Evolutionary conservation across 495 filamentous ascomycete genomes (phyloP), one percentile per base, ranked within the genome.

Genomic region (Viridothelium virens): DNA sequence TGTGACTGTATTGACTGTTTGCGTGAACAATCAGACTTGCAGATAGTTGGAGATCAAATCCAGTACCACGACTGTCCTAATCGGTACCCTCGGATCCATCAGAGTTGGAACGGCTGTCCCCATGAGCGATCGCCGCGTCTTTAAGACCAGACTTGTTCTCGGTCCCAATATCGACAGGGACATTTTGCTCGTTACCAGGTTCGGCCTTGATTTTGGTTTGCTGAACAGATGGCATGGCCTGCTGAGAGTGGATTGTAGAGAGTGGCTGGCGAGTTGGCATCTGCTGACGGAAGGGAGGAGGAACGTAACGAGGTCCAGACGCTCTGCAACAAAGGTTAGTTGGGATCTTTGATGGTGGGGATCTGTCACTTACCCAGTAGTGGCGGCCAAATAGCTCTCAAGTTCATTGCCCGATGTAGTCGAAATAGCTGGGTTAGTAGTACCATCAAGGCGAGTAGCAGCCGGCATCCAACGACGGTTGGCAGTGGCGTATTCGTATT

Each of bases 401-500:
- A 65, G 56, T 34, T 65, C 63, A 56, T 65, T 65, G 38, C 63
- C 16, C 6, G 63, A 59, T 14, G 53, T 34, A 36, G 53, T 59
- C 31, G 53, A 31, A 59, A 36, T 16, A 38, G 7, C 39, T 6
- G 34, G 38, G 18, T 12, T 25, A 18, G n/a, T 5, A 6, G 25
- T n/a, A 10, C 34, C 39, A 7, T 38, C 63, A 73, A 56, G 78
- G 77, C 25, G 79, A 80, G 2, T 78, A 77, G 63, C 76, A 77
- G 31, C 74, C 79, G 37, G 74, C 77, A 59, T 82, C 76, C 48
- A 80, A 38, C 14, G 61, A 77, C 65, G 81, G 76, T 46, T 80
- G 78, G 69, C 74, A 12, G 80, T 79, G 16, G 77, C 80, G 59
- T 80, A 84, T 70, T 96, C 96, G 75, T 97, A 97, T 78, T 98